A percentile compares a stretch with the other conserved stretches of the same genome.
Evolutionary conservation across 305 asterid species (phyloP).

Genomic region (Fraxinus baroniana): DNA sequence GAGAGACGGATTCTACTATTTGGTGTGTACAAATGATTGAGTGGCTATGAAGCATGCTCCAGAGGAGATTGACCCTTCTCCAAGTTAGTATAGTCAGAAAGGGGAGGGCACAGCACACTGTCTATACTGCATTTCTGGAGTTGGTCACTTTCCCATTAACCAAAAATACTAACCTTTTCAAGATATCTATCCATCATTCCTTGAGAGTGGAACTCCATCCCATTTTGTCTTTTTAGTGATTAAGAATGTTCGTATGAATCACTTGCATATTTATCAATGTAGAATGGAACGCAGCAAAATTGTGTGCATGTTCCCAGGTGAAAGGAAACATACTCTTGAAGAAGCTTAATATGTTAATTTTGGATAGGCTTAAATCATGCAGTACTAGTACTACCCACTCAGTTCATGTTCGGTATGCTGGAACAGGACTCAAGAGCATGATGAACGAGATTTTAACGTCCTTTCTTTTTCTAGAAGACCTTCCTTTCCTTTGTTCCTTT

Average conservation of each 20-base stretch:
- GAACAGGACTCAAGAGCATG: neutral
- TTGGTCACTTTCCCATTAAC: neutral
- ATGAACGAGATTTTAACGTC: neutral
- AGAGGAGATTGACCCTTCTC: constrained; percentile 9
- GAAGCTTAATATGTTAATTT: neutral
- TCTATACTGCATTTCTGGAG: neutral
- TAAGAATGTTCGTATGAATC: neutral
- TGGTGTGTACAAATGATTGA: neutral
- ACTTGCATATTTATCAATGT: neutral
- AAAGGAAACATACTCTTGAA: neutral
- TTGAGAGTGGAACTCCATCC: neutral
- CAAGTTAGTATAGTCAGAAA: constrained; percentile 4
- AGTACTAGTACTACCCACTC: neutral
- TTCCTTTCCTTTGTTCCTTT: neutral
- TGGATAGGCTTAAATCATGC: neutral
- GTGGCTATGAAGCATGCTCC: constrained; percentile 12
- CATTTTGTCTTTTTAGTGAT: neutral
- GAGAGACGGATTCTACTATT: neutral
- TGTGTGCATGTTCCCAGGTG: neutral
- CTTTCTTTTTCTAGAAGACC: neutral
- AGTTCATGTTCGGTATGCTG: neutral
- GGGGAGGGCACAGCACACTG: constrained; percentile 6
- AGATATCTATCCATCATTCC: neutral
- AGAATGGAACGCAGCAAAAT: neutral
- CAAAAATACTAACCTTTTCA: neutral